Base-by-base conservation (phyloP, 2,329 filamentous ascomycete genomes). In the Alternaria sp. region DNA sequence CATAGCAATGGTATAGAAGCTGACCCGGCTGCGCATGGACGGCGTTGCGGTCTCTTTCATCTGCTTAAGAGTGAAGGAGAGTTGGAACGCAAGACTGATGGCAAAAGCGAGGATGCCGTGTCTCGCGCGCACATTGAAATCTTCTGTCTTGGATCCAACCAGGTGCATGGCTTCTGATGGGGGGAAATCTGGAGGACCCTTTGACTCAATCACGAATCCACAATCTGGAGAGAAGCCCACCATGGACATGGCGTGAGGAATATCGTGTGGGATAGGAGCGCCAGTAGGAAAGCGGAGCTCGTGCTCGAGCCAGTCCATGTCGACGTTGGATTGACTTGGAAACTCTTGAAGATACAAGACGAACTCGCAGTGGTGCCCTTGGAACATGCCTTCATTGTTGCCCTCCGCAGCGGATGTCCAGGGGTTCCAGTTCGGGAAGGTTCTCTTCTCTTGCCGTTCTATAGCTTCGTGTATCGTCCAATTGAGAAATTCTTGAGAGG, bases 321-420 rank as follows among this genome's bases (percentile, higher is more conserved):
- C 68, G 6, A 71, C 50, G 26, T 67, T 65, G 21, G 73, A 65
- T 23, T 72, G 74, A 23, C 59, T 67, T 11, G 67, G 67, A 4
- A 66, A 63, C 44, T 95, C 85, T 77, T 98, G 96, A 28, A 95
- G 83, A 78, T 94, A 98, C 58, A 97, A 83, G 53, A 99, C 83
- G 74, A 93, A 93, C 79, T 99, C 96, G 84, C 96, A 99, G 70
- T 92, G 91, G 69, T 92, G 91, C 0, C 93, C 93, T 32, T 86
- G 80, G 62, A 86, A 85, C 11, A 85, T 81, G 64, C 91, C 89
- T 21, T 87, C 85, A 11, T 73, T 77, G 19, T 69, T 71, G 6
- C 84, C 88, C 65, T 91, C 87, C 4, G 89, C 82, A 57, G 88
- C 88, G 3, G 92, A 91, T 3, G 89, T 88, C 93, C 93, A 97